Evolutionary conservation across 495 filamentous ascomycete genomes (phyloP), one percentile per base, ranked within the genome.

Genomic region (Penicillium pancosmium): DNA sequence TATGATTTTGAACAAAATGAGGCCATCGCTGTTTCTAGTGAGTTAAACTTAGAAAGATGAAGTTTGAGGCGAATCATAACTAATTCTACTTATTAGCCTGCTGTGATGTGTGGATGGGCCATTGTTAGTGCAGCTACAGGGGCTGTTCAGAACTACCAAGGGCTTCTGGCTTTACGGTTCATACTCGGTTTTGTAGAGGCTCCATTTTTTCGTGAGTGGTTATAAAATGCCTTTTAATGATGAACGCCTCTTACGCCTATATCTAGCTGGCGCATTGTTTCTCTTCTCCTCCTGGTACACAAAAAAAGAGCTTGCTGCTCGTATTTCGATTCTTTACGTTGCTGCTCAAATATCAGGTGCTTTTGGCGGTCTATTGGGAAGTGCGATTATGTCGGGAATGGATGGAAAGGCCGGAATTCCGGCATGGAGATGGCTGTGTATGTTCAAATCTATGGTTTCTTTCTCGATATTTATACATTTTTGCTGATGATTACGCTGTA

Each of bases 331-430:
- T 35, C 85, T 86, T 61, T 84, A 85, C 63, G 81, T 79, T 54
- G 82, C 78, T 15, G 79, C 84, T 8, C 78, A 78, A 18, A 68
- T 83, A 21, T 77, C 70, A 53, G 82, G 82, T 7, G 82, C 83
- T 1, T 86, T 85, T 66, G 80, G 80, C 10, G 81, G 81, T 0
- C 66, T 86, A 10, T 66, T 87, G n/a, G 78, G 79, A n/a, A 69
- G 73, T 40, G 73, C 78, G 9, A 70, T 78, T 41, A 55, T 72
- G 34, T 52, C 59, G 31, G 68, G 69, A 10, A 61, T 81, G 33
- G 67, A 68, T 49, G 69, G 69, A 18, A 54, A 56, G 3, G 61
- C 54, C 13, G 74, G 73, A 4, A 52, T 75, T 21, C 59, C 67
- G 23, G 66, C 71, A 3, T 80, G 77, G 75, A 69, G 69, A 54